Percentiles rank a stretch among this genome's conserved stretches.
Conservation (phyloP, 176 grass and related monocot species). For the Bromus sterilis region DNA sequence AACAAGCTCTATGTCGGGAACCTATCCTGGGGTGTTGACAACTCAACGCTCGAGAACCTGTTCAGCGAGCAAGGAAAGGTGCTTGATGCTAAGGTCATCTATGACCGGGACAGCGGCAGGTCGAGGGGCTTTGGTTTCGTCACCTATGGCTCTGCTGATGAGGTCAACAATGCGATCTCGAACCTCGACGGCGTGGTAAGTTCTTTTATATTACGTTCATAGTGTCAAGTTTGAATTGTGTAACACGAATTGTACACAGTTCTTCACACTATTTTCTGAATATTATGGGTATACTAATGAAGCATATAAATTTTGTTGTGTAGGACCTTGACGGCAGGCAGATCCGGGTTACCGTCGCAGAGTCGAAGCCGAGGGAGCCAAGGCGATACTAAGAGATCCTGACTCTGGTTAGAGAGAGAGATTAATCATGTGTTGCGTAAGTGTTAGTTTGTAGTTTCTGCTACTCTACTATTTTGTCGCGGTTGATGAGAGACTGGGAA, state of each 20-base stretch:
- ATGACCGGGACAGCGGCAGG: constrained; percentile 78
- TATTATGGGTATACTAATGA: background rate
- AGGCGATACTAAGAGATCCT: constrained; percentile 33
- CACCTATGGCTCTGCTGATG: constrained; percentile 48
- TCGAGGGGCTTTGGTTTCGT: constrained; percentile 97
- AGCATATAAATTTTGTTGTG: background rate
- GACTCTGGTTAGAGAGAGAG: constrained; percentile 19
- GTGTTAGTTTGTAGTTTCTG: constrained; percentile 25
- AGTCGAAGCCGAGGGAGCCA: constrained; percentile 63
- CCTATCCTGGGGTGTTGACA: constrained; percentile 88
- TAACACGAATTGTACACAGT: background rate
- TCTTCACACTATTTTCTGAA: background rate
- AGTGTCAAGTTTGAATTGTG: background rate
- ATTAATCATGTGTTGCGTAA: background rate
- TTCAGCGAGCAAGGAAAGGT: constrained; percentile 88
- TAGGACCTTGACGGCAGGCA: constrained; percentile 86
- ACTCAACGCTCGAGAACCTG: constrained; percentile 68
- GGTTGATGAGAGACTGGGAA: background rate
- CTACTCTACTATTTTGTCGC: constrained; percentile 17
- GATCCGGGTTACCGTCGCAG: constrained; percentile 77
- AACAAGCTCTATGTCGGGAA: constrained; percentile 88
- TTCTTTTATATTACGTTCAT: background rate
- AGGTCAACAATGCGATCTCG: constrained; percentile 72
- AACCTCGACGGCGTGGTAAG: constrained; percentile 85
- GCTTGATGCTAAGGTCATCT: constrained; percentile 73